Percentiles rank a stretch among this genome's conserved stretches.
Conservation (phyloP, 1,139 yeast genomes). For the Pichia sp. region DNA sequence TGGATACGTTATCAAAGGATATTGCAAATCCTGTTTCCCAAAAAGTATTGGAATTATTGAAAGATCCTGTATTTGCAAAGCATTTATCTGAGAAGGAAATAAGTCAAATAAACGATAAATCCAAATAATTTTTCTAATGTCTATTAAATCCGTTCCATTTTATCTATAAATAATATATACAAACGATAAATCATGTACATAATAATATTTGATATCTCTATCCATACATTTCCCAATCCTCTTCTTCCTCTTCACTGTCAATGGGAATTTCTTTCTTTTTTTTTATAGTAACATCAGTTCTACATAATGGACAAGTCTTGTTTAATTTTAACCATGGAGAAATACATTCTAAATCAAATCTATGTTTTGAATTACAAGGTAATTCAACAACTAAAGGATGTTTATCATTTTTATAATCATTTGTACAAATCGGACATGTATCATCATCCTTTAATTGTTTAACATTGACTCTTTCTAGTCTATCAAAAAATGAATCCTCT, state of each 20-base stretch:
- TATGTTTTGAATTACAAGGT: conserved; percentile 68
- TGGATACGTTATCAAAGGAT: conserved; percentile 21
- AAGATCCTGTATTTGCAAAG: conserved; percentile 56
- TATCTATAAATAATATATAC: not conserved
- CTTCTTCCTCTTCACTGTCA: conserved; percentile 58
- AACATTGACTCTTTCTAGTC: conserved; percentile 62
- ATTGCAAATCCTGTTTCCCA: conserved; percentile 52
- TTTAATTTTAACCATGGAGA: conserved; percentile 82
- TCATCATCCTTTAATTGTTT: conserved; percentile 47
- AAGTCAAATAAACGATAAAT: conserved; percentile 17
- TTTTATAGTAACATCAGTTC: conserved; percentile 52
- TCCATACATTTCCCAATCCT: conserved; percentile 41
- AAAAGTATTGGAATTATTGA: conserved; percentile 67
- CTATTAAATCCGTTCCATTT: not conserved
- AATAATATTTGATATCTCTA: conserved; percentile 9
- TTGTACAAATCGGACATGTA: conserved; percentile 80
- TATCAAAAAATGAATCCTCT: conserved; percentile 62
- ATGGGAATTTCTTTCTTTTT: conserved; percentile 32
- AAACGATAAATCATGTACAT: not conserved
- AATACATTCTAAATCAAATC: conserved; percentile 83
- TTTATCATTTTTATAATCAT: conserved; percentile 60
- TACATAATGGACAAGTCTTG: conserved; percentile 82
- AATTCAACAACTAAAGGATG: conserved; percentile 75
- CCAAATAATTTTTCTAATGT: not conserved
- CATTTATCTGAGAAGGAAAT: conserved; percentile 29